Conservation (phyloP, 2,329 filamentous ascomycete genomes). For the Tolypocladium paradoxum region DNA sequence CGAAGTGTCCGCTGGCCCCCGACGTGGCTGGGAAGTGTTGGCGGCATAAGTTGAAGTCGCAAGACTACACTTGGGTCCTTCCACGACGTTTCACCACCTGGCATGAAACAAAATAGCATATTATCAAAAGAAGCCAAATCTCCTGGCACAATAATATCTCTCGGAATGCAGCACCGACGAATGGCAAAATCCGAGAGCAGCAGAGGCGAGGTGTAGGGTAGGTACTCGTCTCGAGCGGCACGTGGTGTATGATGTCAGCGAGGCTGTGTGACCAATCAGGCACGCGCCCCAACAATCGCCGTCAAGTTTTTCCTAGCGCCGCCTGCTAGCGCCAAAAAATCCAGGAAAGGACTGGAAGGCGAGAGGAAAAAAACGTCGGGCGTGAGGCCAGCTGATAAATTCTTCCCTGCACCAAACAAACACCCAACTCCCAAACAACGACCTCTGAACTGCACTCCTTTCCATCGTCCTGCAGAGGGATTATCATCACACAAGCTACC, state of each 20-base stretch:
- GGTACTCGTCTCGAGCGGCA: background rate
- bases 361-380: conserved; percentile 11
- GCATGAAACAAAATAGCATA: background rate
- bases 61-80: no score
- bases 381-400: conserved; percentile 6
- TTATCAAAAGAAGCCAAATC: background rate
- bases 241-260: background rate
- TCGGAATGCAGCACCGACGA: background rate
- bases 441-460: conserved; percentile 17
- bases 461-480: conserved; percentile 12
- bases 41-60: no score
- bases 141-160: background rate
- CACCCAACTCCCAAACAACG: conserved; percentile 6
- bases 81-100: no score
- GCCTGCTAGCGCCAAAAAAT: conserved; percentile 8
- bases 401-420: conserved; percentile 16
- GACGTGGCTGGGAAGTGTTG: no score
- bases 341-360: conserved; percentile 8
- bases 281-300: background rate
- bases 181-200: background rate
- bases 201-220: background rate
- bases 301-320: conserved; percentile 10
- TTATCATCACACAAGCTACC: background rate
- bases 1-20: no score
- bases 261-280: conserved; percentile 1